phyloP scores from a whole-genome alignment of 129 eudicot genomes.

The Pulicaria dysenterica region DNA sequence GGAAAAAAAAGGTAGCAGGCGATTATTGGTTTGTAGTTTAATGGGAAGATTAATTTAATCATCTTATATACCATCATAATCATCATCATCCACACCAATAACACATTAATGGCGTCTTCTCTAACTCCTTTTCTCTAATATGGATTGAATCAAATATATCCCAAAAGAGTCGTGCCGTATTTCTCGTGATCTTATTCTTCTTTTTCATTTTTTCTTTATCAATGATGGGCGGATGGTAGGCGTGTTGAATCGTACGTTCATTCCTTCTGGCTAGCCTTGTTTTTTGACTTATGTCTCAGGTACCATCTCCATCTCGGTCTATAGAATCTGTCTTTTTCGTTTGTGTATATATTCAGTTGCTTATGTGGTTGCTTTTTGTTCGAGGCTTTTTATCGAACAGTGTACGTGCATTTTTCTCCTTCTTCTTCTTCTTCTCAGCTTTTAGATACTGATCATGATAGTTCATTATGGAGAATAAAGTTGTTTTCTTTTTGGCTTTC shows the following conservation, averaged over 20 bases:
- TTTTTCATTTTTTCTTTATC: not conserved
- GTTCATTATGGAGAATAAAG: slow-evolving; percentile 28
- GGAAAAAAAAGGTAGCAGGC: not conserved
- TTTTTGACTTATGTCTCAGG: slow-evolving; percentile 30
- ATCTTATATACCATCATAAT: not conserved
- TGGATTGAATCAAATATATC: slow-evolving; percentile 6
- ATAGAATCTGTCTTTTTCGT: slow-evolving; percentile 17
- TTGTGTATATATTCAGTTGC: slow-evolving; percentile 19
- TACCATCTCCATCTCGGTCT: slow-evolving; percentile 21
- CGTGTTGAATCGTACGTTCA: slow-evolving; percentile 34
- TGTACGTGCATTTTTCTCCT: slow-evolving; percentile 26
- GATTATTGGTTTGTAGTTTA: slow-evolving; percentile 3
- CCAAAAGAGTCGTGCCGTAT: slow-evolving; percentile 24
- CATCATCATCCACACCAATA: slow-evolving; percentile 22
- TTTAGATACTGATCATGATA: slow-evolving; percentile 21
- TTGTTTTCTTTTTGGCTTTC: slow-evolving; percentile 4
- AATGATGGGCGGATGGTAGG: slow-evolving; percentile 11
- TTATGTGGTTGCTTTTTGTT: slow-evolving; percentile 1
- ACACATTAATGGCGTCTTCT: slow-evolving; percentile 24
- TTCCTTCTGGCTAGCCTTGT: slow-evolving; percentile 12
- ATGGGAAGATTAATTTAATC: slow-evolving; percentile 30
- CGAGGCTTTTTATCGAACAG: slow-evolving; percentile 33
- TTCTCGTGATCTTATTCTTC: slow-evolving; percentile 19
- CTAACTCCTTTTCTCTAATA: not conserved
- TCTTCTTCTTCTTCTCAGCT: not conserved